Evolutionary conservation across 495 filamentous ascomycete genomes (phyloP).

Genomic region (Pyrenula aspistea): DNA sequence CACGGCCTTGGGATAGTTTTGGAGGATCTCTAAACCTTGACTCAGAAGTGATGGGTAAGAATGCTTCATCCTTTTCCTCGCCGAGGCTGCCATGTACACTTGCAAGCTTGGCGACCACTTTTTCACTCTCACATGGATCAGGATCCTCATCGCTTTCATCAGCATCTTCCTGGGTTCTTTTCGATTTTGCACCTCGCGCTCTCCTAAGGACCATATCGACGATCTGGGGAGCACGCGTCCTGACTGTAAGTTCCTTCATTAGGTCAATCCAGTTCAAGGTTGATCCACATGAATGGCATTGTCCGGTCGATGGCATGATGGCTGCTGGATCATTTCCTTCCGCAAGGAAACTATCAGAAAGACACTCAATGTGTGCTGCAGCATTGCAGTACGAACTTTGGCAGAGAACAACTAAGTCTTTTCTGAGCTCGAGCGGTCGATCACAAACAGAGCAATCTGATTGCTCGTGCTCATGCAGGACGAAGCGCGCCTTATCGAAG

Average conservation of each 20-base stretch:
- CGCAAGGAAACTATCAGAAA: conserved; percentile 53
- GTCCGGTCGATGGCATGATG: conserved; percentile 56
- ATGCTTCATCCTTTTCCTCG: conserved; percentile 16
- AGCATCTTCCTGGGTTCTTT: conserved; percentile 8
- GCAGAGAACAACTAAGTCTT: conserved; percentile 56
- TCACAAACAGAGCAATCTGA: conserved; percentile 54
- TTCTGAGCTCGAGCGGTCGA: conserved; percentile 27
- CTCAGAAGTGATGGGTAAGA: neutral
- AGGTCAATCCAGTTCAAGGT: conserved; percentile 61
- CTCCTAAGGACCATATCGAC: conserved; percentile 51
- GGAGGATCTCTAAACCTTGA: neutral
- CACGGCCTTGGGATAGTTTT: neutral
- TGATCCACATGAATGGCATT: conserved; percentile 58
- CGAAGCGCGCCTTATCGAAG: conserved; percentile 55
- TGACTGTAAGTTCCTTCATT: conserved; percentile 68
- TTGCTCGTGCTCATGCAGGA: conserved; percentile 48
- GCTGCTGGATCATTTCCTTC: conserved; percentile 20
- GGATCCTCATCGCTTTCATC: conserved; percentile 6
- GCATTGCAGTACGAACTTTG: conserved; percentile 51
- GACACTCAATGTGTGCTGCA: conserved; percentile 64
- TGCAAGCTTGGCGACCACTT: conserved; percentile 9
- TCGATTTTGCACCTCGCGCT: conserved; percentile 10
- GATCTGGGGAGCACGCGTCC: conserved; percentile 54
- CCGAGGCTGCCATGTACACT: conserved; percentile 14
- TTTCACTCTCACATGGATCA: conserved; percentile 7